phyloP scores from a whole-genome alignment of 805 yeast species.

The Candida xiaguanensis region DNA sequence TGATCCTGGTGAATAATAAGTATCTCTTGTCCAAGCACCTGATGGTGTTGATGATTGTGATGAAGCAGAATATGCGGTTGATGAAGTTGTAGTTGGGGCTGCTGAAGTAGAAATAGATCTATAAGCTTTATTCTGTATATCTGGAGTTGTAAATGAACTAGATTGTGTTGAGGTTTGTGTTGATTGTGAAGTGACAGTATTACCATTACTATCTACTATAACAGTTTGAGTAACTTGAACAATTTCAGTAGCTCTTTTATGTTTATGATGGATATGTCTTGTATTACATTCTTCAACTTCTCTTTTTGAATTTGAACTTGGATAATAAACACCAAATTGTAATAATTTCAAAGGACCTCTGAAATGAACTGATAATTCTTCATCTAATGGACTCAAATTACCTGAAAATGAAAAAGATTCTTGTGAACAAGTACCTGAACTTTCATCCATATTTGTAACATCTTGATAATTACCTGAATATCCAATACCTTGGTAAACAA shows the following conservation, averaged over 20 bases:
- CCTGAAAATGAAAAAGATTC: conserved; percentile 60
- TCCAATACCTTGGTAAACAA: conserved; percentile 71
- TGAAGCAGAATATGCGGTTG: conserved; percentile 19
- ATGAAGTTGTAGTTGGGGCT: conserved; percentile 18
- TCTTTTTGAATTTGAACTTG: conserved; percentile 45
- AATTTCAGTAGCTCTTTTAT: conserved; percentile 60
- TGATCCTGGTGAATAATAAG: conserved; percentile 73
- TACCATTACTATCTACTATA: conserved; percentile 58
- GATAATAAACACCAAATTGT: conserved; percentile 89
- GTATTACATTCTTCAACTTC: conserved; percentile 42
- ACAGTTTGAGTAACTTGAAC: conserved; percentile 79
- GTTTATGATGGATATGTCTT: conserved; percentile 44
- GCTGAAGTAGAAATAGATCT: conserved; percentile 21
- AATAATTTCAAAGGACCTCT: conserved; percentile 81
- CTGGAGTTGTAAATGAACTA: conserved; percentile 12
- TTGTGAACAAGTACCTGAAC: conserved; percentile 68
- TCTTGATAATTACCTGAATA: conserved; percentile 80
- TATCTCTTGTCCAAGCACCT: conserved; percentile 68
- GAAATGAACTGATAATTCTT: conserved; percentile 84
- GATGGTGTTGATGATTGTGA: conserved; percentile 22
- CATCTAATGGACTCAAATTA: conserved; percentile 72
- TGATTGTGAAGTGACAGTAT: conserved; percentile 26
- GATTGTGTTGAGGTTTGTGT: conserved; percentile 18
- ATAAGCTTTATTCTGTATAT: conserved; percentile 6
- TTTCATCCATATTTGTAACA: conserved; percentile 74